Evolutionary conservation across 768 basidiomycete genomes (phyloP), one percentile per base, ranked within the genome.

Genomic region (Lentinula guzmanii): DNA sequence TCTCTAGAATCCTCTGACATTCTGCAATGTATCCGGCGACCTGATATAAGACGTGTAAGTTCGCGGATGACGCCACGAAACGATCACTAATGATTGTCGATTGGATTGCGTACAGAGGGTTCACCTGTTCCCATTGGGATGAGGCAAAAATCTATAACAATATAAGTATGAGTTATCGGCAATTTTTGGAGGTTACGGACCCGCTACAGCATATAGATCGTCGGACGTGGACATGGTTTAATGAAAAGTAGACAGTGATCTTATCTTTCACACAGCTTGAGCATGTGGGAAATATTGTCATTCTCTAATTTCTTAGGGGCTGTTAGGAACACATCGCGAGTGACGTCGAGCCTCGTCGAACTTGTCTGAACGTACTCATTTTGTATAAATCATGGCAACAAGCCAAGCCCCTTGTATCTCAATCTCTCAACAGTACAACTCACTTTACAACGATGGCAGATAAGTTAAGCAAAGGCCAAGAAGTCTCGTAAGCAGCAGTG

Each of bases 191-290:
- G 11, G 9, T 28, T 18, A 45, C 50, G 18, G 72, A 85, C 90
- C 91, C 74, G 90, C 91, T 43, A 90, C 85, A 21, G 89, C 90
- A 69, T 91, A 92, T 52, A 92, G 82, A 60, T 90, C 84, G n/a
- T 61, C 50, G 8, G 53, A 9, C 52, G 46, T 48, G 24, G 55
- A 39, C 34, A 21, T 34, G 9, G 18, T 15, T n/a, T 18, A 10
- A 18, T 15, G 34, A 54, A 54, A 54, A 21, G 18, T 31, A 28
- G 13, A 2, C 37, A 39, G 28, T 43, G 21, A 48, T 48, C 46
- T 43, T 43, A 43, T 43, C 42, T 43, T 43, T 18, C 16, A 18
- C 43, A 45, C 43, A 45, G 43, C 43, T 45, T 45, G 15, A 45
- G 43, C 43, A n/a, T 45, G 43, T 45, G 43, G 43, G 43, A 45